These are phyloP conservation scores for Boletus vinaceobasis DNA, from an alignment of 768 basidiomycete genomes.

Conservation along the genomic window DNA sequence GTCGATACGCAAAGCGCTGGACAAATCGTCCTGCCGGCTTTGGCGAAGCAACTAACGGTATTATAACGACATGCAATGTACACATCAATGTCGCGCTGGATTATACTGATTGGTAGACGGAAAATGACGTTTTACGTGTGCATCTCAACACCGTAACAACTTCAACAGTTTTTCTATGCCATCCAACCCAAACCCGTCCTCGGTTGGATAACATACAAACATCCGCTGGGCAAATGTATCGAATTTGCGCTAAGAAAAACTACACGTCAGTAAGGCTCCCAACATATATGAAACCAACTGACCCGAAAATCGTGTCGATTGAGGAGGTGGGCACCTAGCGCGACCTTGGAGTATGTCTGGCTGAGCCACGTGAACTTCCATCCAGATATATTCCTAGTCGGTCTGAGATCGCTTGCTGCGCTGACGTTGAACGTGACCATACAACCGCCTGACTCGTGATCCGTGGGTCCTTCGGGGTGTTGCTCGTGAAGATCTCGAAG, in stretches of 20 bases:
- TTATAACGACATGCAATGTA: background rate
- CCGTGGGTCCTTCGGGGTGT: background rate
- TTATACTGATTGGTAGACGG: background rate
- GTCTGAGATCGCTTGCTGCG: conserved; percentile 39
- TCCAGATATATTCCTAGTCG: conserved; percentile 43
- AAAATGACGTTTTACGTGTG: background rate
- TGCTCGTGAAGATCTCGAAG: conserved; percentile 42
- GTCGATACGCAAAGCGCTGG: conserved; percentile 35
- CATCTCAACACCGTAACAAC: conserved; percentile 25
- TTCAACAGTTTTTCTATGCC: conserved; percentile 43
- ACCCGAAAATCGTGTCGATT: conserved; percentile 46
- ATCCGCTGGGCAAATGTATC: conserved; percentile 40
- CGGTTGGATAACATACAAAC: conserved; percentile 49
- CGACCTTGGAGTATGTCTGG: conserved; percentile 42
- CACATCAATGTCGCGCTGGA: background rate
- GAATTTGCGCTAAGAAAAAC: conserved; percentile 40
- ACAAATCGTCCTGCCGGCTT: conserved; percentile 38
- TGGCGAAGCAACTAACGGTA: conserved; percentile 28
- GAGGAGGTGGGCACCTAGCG: conserved; percentile 37
- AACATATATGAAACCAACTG: conserved; percentile 3
- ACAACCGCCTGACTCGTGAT: conserved; percentile 13
- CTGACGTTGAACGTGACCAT: conserved; percentile 49
- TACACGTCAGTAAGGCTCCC: background rate
- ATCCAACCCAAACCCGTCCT: conserved; percentile 46
- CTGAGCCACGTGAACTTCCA: conserved; percentile 45